phyloP scores from a whole-genome alignment of 345 rosid genomes.

The Euphorbia lathyris region DNA sequence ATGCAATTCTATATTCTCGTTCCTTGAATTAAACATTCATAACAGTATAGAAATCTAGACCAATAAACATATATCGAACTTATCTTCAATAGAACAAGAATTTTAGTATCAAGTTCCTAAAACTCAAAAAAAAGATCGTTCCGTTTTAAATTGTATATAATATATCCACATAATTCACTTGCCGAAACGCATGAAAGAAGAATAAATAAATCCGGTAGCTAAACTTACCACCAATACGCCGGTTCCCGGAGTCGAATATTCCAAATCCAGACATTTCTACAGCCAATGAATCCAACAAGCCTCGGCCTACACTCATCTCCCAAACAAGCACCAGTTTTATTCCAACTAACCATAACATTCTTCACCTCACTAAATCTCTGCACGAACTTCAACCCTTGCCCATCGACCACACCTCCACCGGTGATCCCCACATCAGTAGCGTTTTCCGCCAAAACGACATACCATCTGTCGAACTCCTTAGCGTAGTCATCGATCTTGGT shows the following conservation, averaged over 20 bases:
- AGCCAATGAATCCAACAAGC: conserved; percentile 70
- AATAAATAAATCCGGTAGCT: no score
- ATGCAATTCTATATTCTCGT: neutral
- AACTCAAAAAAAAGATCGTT: no score
- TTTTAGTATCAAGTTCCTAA: no score
- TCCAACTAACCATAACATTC: conserved; percentile 98
- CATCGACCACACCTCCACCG: conserved; percentile 84
- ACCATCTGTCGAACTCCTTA: conserved; percentile 53
- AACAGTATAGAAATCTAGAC: neutral
- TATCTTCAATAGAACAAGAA: no score
- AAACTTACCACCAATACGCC: conserved; percentile 86
- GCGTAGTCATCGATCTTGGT: conserved; percentile 63
- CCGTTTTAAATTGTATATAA: no score
- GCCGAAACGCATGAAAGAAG: no score
- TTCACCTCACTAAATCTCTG: conserved; percentile 55
- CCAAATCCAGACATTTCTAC: conserved; percentile 61
- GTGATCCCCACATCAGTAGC: conserved; percentile 78
- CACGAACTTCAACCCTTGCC: conserved; percentile 77
- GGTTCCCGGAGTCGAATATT: conserved; percentile 61
- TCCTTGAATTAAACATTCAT: neutral
- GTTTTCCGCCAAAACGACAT: conserved; percentile 73
- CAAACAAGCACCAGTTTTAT: conserved; percentile 66
- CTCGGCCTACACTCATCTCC: conserved; percentile 92
- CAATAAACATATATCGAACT: no score
- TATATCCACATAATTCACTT: neutral